Conservation (phyloP, 2,329 filamentous ascomycete genomes). For the Aureobasidium leucospermi region DNA sequence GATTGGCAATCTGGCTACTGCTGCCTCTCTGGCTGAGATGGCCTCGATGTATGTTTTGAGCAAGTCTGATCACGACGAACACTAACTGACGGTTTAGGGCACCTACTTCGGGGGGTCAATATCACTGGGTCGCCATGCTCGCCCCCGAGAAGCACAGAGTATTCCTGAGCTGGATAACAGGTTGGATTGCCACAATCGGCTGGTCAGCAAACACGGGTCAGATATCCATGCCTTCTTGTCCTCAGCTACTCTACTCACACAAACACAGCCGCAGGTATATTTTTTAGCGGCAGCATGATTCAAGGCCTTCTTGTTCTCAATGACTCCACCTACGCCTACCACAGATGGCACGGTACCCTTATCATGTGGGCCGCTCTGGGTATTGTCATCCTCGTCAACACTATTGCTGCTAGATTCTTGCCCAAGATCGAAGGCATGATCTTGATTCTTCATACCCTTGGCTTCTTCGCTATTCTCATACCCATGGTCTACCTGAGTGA, state of each 20-base stretch:
- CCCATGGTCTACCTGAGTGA: conserved; percentile 24
- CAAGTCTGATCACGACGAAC: neutral
- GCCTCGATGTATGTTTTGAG: conserved; percentile 31
- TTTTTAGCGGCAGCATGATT: conserved; percentile 19
- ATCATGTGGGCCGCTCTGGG: conserved; percentile 31
- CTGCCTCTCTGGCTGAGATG: conserved; percentile 31
- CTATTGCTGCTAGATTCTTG: conserved; percentile 31
- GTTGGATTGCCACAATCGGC: conserved; percentile 38
- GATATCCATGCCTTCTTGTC: too few relatives aligned
- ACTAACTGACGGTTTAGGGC: neutral
- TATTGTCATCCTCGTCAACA: conserved; percentile 36
- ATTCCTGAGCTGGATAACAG: conserved; percentile 39
- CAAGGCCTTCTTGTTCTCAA: conserved; percentile 29
- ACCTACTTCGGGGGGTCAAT: conserved; percentile 31
- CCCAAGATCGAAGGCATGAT: conserved; percentile 34
- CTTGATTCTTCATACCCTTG: conserved; percentile 15
- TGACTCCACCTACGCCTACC: conserved; percentile 26
- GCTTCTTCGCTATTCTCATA: conserved; percentile 17
- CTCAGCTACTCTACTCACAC: conserved; percentile 21
- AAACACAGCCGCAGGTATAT: conserved; percentile 11
- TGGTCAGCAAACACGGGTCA: conserved; percentile 4
- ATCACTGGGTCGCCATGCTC: conserved; percentile 39
- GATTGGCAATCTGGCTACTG: conserved; percentile 19
- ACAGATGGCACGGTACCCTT: conserved; percentile 35
- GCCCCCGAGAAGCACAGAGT: conserved; percentile 35